These are phyloP conservation scores for Yamadazyma diddensiae DNA, from an alignment of 1,139 yeast species.

Conservation along the genomic window DNA sequence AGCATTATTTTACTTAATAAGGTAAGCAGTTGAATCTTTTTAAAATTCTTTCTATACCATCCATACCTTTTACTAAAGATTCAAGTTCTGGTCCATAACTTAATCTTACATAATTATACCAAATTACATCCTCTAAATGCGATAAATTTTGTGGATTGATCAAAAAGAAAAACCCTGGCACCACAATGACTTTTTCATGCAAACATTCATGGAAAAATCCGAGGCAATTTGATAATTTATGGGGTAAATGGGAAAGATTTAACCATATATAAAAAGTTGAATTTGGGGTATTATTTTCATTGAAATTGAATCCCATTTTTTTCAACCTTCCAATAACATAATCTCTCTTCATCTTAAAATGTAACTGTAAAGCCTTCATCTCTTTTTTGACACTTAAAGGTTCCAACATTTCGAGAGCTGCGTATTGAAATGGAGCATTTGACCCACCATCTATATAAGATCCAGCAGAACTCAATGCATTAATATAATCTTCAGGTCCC, in stretches of 20 bases:
- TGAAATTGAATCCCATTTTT: slow-evolving; percentile 57
- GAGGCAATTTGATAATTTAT: slow-evolving; percentile 57
- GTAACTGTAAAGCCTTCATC: slow-evolving; percentile 60
- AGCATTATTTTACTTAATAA: slow-evolving; percentile 12
- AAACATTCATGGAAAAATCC: slow-evolving; percentile 70
- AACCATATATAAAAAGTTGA: slow-evolving; percentile 68
- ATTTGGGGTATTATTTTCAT: slow-evolving; percentile 47
- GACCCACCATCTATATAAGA: slow-evolving; percentile 67
- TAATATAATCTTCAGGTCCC: slow-evolving; percentile 64
- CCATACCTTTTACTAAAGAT: slow-evolving; percentile 59
- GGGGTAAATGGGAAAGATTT: slow-evolving; percentile 56
- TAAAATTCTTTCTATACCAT: slow-evolving; percentile 60
- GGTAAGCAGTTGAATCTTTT: slow-evolving; percentile 44
- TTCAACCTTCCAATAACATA: slow-evolving; percentile 51
- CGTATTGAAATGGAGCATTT: slow-evolving; percentile 64
- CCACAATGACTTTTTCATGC: slow-evolving; percentile 62
- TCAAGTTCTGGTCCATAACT: slow-evolving; percentile 65
- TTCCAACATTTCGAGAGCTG: slow-evolving; percentile 56
- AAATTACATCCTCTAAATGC: slow-evolving; percentile 57
- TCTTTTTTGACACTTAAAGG: slow-evolving; percentile 52
- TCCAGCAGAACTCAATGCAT: slow-evolving; percentile 60
- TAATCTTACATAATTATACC: slow-evolving; percentile 62
- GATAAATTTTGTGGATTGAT: slow-evolving; percentile 64
- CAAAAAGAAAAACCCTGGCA: slow-evolving; percentile 67
- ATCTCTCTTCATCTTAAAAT: slow-evolving; percentile 61